Conservation (phyloP, 169 alveolate genomes). For the Eimeria zaria region DNA sequence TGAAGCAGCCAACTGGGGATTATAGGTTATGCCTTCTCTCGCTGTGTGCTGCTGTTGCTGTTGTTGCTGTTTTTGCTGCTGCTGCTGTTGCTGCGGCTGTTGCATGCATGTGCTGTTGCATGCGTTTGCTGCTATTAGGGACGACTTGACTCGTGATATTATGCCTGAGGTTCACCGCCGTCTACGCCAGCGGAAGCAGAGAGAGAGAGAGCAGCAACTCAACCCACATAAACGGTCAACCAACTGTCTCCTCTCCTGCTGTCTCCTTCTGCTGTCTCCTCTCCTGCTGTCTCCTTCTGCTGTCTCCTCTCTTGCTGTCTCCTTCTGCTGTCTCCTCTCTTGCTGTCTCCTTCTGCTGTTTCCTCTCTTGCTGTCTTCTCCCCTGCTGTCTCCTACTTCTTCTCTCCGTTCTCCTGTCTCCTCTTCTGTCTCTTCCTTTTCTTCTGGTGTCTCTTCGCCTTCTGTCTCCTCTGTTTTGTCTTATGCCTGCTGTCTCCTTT, state of each 20-base stretch:
- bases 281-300: too few relatives aligned
- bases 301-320: too few relatives aligned
- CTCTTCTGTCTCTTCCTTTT: background rate
- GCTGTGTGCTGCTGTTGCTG: background rate
- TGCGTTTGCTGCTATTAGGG: constrained; percentile 56
- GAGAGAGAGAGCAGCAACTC: constrained; percentile 38
- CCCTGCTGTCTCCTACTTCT: too few relatives aligned
- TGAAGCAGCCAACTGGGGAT: too few relatives aligned
- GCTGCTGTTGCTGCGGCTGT: background rate
- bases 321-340: too few relatives aligned
- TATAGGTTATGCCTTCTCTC: background rate
- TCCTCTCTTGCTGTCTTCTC: too few relatives aligned
- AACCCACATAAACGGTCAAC: constrained; percentile 40
- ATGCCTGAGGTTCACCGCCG: constrained; percentile 80
- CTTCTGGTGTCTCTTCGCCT: background rate
- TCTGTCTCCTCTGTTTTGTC: too few relatives aligned
- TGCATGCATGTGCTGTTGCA: background rate
- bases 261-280: background rate
- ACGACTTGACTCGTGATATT: constrained; percentile 75
- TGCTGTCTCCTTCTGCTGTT: too few relatives aligned
- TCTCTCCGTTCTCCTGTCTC: too few relatives aligned
- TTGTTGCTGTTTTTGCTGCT: background rate
- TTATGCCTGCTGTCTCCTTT: background rate
- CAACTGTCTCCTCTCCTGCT: background rate
- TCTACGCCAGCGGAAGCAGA: constrained; percentile 30